These are phyloP conservation scores for Draba incana DNA, from an alignment of 345 rosid species.

Conservation along the genomic window DNA sequence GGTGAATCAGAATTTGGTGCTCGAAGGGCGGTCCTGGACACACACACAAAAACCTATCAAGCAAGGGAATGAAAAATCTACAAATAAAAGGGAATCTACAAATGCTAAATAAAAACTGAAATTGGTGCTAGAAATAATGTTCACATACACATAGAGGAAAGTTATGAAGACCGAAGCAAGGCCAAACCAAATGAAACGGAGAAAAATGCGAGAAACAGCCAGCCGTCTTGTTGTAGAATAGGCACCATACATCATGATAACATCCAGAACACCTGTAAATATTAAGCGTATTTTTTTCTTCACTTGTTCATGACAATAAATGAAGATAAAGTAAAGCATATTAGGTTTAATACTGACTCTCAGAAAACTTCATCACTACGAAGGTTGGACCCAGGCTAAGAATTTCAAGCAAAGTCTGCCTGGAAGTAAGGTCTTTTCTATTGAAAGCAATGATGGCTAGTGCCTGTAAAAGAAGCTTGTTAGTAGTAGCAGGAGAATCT, in stretches of 20 bases:
- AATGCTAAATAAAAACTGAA: conserved; percentile 21
- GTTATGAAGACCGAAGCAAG: conserved; percentile 72
- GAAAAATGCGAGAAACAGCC: conserved; percentile 83
- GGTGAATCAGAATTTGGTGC: conserved; percentile 53
- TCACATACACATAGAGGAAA: conserved; percentile 90
- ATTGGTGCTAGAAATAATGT: conserved; percentile 9
- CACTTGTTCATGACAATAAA: conserved; percentile 10
- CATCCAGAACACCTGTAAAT: conserved; percentile 80
- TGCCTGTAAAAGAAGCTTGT: conserved; percentile 55
- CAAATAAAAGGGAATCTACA: conserved; percentile 13
- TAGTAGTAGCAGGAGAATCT: conserved; percentile 23
- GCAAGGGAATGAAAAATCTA: conserved; percentile 17
- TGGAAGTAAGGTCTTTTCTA: conserved; percentile 49
- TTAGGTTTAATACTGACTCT: conserved; percentile 58
- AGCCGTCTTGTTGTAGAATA: conserved; percentile 79
- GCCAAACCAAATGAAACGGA: conserved; percentile 85
- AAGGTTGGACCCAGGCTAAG: conserved; percentile 97
- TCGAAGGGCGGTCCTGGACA: conserved; percentile 73
- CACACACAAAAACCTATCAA: conserved; percentile 21
- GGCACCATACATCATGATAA: conserved; percentile 96
- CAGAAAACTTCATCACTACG: conserved; percentile 86
- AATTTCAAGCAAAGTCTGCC: conserved; percentile 62
- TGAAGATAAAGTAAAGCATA: neutral
- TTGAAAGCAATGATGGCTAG: conserved; percentile 89
- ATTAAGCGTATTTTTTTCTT: conserved; percentile 18